Percentiles rank a stretch among this genome's conserved stretches.
Evolutionary conservation across 2,329 filamentous ascomycete genomes (phyloP).

Genomic region (Zymoseptoria tritici): DNA sequence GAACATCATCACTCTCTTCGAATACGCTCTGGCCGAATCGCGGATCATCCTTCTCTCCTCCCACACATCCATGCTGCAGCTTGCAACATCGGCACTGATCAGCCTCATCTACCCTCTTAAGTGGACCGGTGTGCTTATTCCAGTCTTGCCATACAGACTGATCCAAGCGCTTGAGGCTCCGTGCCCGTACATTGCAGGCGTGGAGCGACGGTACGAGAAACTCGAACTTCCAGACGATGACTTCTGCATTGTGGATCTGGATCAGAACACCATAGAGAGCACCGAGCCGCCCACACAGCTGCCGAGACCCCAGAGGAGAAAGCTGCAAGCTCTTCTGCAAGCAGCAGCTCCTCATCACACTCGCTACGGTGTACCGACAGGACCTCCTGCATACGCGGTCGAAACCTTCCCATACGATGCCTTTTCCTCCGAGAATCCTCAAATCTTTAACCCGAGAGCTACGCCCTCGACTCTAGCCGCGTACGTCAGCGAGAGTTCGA

Average conservation of each 20-base stretch:
- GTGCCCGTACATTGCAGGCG: constrained; percentile 93
- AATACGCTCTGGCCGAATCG: constrained; percentile 87
- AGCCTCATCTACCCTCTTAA: constrained; percentile 83
- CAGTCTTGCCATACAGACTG: constrained; percentile 76
- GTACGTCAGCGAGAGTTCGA: constrained; percentile 83
- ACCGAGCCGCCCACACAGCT: constrained; percentile 69
- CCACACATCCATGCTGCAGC: constrained; percentile 90
- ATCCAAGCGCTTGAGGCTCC: constrained; percentile 88
- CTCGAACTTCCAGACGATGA: constrained; percentile 87
- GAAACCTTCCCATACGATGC: constrained; percentile 88
- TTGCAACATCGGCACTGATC: constrained; percentile 79
- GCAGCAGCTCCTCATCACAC: constrained; percentile 83
- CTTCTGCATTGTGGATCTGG: constrained; percentile 88
- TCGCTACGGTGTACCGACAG: constrained; percentile 76
- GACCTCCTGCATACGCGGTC: constrained; percentile 84
- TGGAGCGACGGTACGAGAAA: constrained; percentile 83
- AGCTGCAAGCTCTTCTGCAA: constrained; percentile 81
- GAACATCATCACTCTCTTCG: constrained; percentile 86
- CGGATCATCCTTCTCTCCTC: constrained; percentile 94
- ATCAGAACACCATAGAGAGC: constrained; percentile 82
- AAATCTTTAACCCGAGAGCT: constrained; percentile 68
- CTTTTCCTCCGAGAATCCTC: constrained; percentile 78
- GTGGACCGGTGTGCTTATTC: constrained; percentile 93
- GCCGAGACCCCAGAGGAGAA: constrained; percentile 81
- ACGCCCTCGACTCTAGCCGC: constrained; percentile 68